These are phyloP conservation scores for Aspergillus diversus DNA, from an alignment of 495 filamentous ascomycete species.

Conservation along the genomic window DNA sequence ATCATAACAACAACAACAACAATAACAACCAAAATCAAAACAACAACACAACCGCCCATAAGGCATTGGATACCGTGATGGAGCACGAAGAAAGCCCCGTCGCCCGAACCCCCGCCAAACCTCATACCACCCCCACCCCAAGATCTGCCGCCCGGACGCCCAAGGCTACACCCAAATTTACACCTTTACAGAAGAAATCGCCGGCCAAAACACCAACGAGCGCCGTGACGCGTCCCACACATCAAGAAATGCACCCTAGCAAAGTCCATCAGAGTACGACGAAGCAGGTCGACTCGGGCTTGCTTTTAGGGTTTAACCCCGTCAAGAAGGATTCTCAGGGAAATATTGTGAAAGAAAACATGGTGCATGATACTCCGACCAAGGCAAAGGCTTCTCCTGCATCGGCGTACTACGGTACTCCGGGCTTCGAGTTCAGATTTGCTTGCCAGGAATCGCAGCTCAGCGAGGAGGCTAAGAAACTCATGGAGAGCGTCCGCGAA, in stretches of 20 bases:
- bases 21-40: not conserved
- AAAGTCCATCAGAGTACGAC: conserved; percentile 71
- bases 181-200: conserved; percentile 16
- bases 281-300: conserved; percentile 66
- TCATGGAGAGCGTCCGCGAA: conserved; percentile 77
- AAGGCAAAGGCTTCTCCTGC: conserved; percentile 45
- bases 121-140: conserved; percentile 15
- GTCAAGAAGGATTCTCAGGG: conserved; percentile 52
- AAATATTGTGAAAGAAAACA: conserved; percentile 37
- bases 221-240: conserved; percentile 49
- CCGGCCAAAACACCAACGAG: conserved; percentile 55
- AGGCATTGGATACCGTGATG: conserved; percentile 37
- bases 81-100: conserved; percentile 42
- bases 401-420: conserved; percentile 52
- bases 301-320: conserved; percentile 70
- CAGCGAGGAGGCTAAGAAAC: conserved; percentile 69
- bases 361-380: conserved; percentile 45
- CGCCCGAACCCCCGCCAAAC: conserved; percentile 6
- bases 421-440: conserved; percentile 77
- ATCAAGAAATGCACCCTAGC: conserved; percentile 79
- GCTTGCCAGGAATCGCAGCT: conserved; percentile 62
- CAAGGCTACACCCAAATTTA: conserved; percentile 15
- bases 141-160: conserved; percentile 17
- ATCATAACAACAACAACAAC: conserved; percentile 19
- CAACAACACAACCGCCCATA: conserved; percentile 12